Conservation (phyloP, 169 alveolate species). For the Plasmodium adleri region DNA sequence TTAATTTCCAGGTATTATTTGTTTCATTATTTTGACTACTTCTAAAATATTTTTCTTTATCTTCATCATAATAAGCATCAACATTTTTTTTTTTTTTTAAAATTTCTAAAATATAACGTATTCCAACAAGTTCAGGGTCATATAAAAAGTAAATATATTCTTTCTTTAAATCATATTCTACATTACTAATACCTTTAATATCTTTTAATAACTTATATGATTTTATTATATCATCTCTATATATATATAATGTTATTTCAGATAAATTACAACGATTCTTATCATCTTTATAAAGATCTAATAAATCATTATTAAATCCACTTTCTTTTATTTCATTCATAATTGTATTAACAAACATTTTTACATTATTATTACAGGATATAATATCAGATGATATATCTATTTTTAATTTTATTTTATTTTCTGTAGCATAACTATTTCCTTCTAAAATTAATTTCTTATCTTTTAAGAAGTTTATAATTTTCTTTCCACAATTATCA, state of each 20-base stretch:
- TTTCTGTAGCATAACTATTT: slow-evolving; percentile 67
- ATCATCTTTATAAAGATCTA: slow-evolving; percentile 65
- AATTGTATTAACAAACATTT: slow-evolving; percentile 42
- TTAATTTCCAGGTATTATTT: slow-evolving; percentile 31
- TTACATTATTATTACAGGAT: slow-evolving; percentile 18
- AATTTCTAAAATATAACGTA: slow-evolving; percentile 45
- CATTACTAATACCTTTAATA: slow-evolving; percentile 59
- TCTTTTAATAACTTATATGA: slow-evolving; percentile 46
- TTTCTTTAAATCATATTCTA: slow-evolving; percentile 49
- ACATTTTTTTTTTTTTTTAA: slow-evolving; percentile 60
- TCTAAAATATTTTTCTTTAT: slow-evolving; percentile 65
- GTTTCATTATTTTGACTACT: slow-evolving; percentile 63
- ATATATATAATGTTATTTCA: slow-evolving; percentile 60
- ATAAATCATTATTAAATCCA: slow-evolving; percentile 57
- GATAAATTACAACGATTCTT: slow-evolving; percentile 29
- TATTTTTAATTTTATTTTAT: slow-evolving; percentile 52
- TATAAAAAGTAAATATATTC: slow-evolving; percentile 64
- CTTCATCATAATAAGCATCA: slow-evolving; percentile 77
- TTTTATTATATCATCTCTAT: slow-evolving; percentile 65
- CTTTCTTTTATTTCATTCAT: slow-evolving; percentile 62
- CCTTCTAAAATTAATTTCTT: slow-evolving; percentile 59
- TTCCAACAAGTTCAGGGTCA: slow-evolving; percentile 64
- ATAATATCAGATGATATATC: slow-evolving; percentile 12
- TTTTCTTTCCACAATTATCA: slow-evolving; percentile 70
- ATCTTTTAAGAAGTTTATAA: slow-evolving; percentile 53